A percentile compares a stretch with the other conserved stretches of the same genome.
phyloP scores from a whole-genome alignment of 495 filamentous ascomycete species.

The Neurospora tetraspora region DNA sequence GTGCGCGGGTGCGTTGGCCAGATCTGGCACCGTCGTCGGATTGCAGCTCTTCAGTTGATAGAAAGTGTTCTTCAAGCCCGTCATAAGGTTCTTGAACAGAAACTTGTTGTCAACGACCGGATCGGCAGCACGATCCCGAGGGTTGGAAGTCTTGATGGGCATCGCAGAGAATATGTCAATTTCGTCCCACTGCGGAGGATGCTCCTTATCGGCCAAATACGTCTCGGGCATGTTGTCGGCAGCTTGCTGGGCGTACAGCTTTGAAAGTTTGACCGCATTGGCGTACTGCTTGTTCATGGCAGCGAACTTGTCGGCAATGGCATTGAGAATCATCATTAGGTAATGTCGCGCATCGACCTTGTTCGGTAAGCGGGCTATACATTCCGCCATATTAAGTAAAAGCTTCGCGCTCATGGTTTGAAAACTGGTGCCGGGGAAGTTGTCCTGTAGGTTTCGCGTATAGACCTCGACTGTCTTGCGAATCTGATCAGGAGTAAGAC shows the following conservation, averaged over 20 bases:
- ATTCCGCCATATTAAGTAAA: slow-evolving; percentile 92
- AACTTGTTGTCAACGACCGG: slow-evolving; percentile 98
- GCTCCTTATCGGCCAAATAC: slow-evolving; percentile 70
- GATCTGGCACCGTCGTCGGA: slow-evolving; percentile 55
- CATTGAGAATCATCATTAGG: slow-evolving; percentile 92
- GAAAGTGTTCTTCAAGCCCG: slow-evolving; percentile 92
- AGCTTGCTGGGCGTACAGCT: slow-evolving; percentile 52
- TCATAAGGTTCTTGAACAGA: slow-evolving; percentile 95
- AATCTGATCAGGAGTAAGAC: slow-evolving; percentile 76
- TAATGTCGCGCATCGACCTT: slow-evolving; percentile 92
- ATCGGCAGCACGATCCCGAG: slow-evolving; percentile 80
- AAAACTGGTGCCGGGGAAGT: slow-evolving; percentile 95
- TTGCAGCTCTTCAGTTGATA: slow-evolving; percentile 92
- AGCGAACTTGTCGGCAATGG: slow-evolving; percentile 95
- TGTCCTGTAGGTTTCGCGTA: slow-evolving; percentile 90
- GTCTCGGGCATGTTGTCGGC: slow-evolving; percentile 64
- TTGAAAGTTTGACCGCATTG: slow-evolving; percentile 88
- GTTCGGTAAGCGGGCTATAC: slow-evolving; percentile 81
- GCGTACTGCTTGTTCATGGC: slow-evolving; percentile 94
- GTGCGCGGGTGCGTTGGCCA: slow-evolving; percentile 68
- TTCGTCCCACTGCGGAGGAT: slow-evolving; percentile 88
- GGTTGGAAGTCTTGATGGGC: slow-evolving; percentile 91
- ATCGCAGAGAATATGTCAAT: slow-evolving; percentile 95
- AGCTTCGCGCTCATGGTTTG: slow-evolving; percentile 99
- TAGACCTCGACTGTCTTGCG: slow-evolving; percentile 92